Conservation (phyloP, 2,329 filamentous ascomycete genomes). For the Emergomyces orientalis region DNA sequence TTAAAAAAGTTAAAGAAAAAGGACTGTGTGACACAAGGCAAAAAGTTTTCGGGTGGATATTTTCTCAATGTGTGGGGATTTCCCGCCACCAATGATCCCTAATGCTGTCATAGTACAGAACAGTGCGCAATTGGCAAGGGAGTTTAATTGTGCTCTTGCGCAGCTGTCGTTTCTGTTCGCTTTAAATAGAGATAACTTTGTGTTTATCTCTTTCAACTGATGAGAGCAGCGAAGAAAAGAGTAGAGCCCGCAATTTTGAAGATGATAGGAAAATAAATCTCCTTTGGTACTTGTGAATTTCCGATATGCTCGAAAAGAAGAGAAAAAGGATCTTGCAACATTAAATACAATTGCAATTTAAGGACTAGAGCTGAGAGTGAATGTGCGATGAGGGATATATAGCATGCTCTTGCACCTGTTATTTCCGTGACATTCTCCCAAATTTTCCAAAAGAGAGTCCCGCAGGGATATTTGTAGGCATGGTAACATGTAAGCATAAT, state of each 20-base stretch:
- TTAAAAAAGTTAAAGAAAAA: no score
- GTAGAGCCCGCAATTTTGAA: no score
- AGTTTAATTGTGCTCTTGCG: background rate
- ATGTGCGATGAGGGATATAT: background rate
- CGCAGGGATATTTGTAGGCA: background rate
- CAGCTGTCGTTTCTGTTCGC: background rate
- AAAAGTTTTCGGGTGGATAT: no score
- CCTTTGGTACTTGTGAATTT: background rate
- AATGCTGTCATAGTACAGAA: background rate
- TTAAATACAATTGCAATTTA: background rate
- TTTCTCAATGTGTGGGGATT: background rate
- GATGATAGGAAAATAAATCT: background rate
- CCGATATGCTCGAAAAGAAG: background rate
- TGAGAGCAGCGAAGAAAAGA: no score
- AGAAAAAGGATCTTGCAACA: no score
- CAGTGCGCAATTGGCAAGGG: background rate
- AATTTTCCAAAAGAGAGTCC: background rate
- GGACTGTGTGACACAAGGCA: background rate
- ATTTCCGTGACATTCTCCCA: background rate
- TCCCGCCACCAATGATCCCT: background rate
- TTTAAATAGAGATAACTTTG: background rate
- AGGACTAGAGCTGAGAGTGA: background rate
- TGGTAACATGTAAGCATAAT: background rate
- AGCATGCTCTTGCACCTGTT: background rate
- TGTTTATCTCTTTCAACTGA: background rate